Evolutionary conservation across 2,329 filamentous ascomycete genomes (phyloP).

Genomic region (Fusarium luffae): DNA sequence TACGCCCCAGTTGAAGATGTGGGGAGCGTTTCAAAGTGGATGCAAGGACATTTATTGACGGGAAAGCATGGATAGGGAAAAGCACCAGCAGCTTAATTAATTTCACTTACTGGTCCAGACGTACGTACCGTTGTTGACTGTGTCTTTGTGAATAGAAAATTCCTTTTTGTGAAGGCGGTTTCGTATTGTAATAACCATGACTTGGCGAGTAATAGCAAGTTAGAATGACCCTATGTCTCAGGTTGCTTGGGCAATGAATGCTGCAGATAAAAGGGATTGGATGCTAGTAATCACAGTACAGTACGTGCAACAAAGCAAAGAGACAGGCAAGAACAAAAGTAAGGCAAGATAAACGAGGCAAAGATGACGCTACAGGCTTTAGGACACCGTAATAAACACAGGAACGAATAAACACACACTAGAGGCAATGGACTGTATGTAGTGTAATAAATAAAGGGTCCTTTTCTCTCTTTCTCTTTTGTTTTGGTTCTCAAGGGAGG

Average conservation of each 20-base stretch:
- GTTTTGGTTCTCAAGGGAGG: constrained; percentile 19
- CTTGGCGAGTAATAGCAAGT: background rate
- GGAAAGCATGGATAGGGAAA: constrained; percentile 18
- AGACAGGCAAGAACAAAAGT: background rate
- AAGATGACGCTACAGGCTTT: background rate
- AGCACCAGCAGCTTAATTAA: background rate
- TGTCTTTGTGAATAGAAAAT: constrained; percentile 52
- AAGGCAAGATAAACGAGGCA: constrained; percentile 12
- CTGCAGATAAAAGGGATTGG: constrained; percentile 9
- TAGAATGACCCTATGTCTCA: background rate
- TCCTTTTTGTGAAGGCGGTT: constrained; percentile 50
- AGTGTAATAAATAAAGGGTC: background rate
- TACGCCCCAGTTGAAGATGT: constrained; percentile 36
- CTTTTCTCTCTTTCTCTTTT: constrained; percentile 9
- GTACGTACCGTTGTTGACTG: constrained; percentile 36
- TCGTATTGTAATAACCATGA: constrained; percentile 44
- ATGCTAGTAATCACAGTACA: background rate
- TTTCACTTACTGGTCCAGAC: constrained; percentile 2
- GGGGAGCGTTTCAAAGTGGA: constrained; percentile 42
- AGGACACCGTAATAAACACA: constrained; percentile 25
- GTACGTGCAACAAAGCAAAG: constrained; percentile 4
- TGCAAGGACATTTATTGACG: constrained; percentile 23
- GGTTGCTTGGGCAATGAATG: constrained; percentile 29
- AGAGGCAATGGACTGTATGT: background rate
- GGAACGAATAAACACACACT: constrained; percentile 4